These are phyloP conservation scores for Henckelia pumila DNA, from an alignment of 257 asterid genomes.

Conservation along the genomic window DNA sequence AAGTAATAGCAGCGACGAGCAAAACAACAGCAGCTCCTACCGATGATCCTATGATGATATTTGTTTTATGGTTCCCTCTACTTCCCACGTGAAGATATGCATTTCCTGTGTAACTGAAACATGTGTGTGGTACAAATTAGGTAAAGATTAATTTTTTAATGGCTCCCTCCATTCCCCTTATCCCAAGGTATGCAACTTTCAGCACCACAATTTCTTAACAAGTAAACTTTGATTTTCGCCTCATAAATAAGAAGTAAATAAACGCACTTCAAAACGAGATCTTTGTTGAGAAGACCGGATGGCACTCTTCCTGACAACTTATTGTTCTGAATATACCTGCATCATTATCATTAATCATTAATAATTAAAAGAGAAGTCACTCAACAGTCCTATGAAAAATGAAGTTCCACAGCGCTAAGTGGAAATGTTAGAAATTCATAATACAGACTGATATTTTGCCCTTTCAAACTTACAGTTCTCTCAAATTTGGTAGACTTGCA, in stretches of 20 bases:
- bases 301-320: conserved; percentile 69
- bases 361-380: conserved; percentile 3
- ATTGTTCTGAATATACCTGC: conserved; percentile 89
- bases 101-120: conserved; percentile 78
- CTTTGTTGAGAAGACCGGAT: conserved; percentile 59
- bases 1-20: conserved; percentile 58
- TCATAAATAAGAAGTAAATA: background rate
- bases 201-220: conserved; percentile 11
- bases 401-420: background rate
- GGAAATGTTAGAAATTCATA: background rate
- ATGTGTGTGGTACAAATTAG: conserved; percentile 15
- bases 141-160: background rate
- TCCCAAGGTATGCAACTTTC: background rate
- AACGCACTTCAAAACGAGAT: conserved; percentile 72
- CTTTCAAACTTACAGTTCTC: conserved; percentile 74
- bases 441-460: conserved; percentile 12
- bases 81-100: conserved; percentile 48
- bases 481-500: conserved; percentile 57
- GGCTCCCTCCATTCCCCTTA: background rate
- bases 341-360: conserved; percentile 15
- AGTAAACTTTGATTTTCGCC: conserved; percentile 5
- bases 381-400: background rate
- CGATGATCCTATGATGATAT: conserved; percentile 72
- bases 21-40: conserved; percentile 69
- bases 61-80: conserved; percentile 38